Evolutionary conservation across 148 eudicot genomes (phyloP).

Genomic region (Rhododendron vialii): DNA sequence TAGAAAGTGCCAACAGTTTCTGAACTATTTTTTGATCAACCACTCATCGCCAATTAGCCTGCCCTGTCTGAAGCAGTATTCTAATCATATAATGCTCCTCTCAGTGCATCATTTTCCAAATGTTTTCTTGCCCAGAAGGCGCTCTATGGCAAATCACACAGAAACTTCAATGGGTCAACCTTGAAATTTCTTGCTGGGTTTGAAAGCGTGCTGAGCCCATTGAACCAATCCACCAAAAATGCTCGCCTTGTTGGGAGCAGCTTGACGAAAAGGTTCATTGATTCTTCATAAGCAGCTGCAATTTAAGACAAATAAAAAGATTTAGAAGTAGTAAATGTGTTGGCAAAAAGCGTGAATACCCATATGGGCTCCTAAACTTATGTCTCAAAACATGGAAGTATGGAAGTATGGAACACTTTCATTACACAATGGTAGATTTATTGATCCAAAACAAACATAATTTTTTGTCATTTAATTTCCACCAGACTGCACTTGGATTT

Average conservation of each 20-base stretch:
- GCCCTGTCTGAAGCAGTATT: background rate
- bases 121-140: background rate
- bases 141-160: background rate
- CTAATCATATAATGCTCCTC: background rate
- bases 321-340: background rate
- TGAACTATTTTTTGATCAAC: conserved; percentile 5
- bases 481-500: background rate
- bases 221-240: conserved; percentile 3
- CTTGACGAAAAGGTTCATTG: conserved; percentile 5
- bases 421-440: background rate
- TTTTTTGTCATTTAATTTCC: background rate
- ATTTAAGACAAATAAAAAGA: background rate
- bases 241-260: background rate
- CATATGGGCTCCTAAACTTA: background rate
- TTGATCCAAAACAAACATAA: background rate
- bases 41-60: conserved; percentile 10
- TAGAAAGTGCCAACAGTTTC: background rate
- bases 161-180: background rate
- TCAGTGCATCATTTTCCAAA: background rate
- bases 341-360: background rate
- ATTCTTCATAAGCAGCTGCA: conserved; percentile 11
- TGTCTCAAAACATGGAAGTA: background rate
- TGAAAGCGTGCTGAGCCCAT: conserved; percentile 8
- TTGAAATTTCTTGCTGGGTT: background rate
- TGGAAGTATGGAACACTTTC: background rate